phyloP scores from a whole-genome alignment of 1,284 basidiomycete genomes.

The Meripilus lineatus region DNA sequence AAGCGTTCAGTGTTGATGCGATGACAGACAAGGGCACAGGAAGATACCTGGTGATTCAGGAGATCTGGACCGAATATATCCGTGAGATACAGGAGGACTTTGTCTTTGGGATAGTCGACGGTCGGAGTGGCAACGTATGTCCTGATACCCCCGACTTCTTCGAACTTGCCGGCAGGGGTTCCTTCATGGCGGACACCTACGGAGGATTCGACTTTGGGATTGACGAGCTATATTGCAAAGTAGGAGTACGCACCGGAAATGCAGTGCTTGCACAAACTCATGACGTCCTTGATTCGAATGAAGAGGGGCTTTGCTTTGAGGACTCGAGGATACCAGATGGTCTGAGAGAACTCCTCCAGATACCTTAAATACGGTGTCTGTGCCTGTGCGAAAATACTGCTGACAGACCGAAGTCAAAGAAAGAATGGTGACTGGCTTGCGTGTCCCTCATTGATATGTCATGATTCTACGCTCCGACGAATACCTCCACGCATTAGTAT shows the following conservation, averaged over 20 bases:
- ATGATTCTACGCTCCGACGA: too few relatives aligned
- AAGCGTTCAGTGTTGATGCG: slow-evolving; percentile 24
- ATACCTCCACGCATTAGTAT: too few relatives aligned
- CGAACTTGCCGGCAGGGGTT: slow-evolving; percentile 27
- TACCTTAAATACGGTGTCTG: too few relatives aligned
- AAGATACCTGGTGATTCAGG: slow-evolving; percentile 36
- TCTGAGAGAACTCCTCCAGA: too few relatives aligned
- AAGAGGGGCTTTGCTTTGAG: too few relatives aligned
- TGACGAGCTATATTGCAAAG: background rate
- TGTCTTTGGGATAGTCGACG: slow-evolving; percentile 43
- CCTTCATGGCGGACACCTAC: slow-evolving; percentile 28
- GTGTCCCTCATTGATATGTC: too few relatives aligned
- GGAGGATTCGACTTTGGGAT: background rate
- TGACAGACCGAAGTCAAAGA: too few relatives aligned
- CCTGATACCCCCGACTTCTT: slow-evolving; percentile 40
- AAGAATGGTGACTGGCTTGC: too few relatives aligned
- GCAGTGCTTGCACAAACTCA: slow-evolving; percentile 9
- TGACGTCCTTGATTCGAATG: background rate
- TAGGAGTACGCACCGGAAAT: slow-evolving; percentile 4
- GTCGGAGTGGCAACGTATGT: slow-evolving; percentile 44
- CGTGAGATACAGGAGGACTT: slow-evolving; percentile 47
- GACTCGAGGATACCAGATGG: too few relatives aligned
- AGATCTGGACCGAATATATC: slow-evolving; percentile 47
- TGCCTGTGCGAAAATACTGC: too few relatives aligned
- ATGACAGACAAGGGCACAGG: background rate